Evolutionary conservation across 768 basidiomycete species (phyloP).

Genomic region (Boletus rufocinnamomeus): DNA sequence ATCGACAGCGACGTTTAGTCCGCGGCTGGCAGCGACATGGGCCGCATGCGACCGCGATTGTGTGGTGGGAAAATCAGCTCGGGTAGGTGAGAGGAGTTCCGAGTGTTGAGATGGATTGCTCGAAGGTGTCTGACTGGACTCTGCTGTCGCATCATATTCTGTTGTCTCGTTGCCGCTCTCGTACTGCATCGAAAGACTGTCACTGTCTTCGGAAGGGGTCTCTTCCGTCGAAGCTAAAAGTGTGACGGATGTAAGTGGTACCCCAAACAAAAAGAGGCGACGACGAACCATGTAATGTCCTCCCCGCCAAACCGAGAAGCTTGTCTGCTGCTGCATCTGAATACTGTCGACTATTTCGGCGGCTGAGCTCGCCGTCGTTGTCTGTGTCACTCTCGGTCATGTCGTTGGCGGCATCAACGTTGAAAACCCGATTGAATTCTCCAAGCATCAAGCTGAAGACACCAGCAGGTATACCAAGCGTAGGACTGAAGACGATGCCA

Average conservation of each 20-base stretch:
- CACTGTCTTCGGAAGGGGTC: conserved; percentile 65
- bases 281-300: conserved; percentile 61
- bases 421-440: conserved; percentile 93
- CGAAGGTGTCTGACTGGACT: conserved; percentile 44
- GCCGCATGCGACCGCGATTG: conserved; percentile 54
- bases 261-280: background rate
- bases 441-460: conserved; percentile 94
- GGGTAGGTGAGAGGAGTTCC: conserved; percentile 21
- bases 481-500: conserved; percentile 97
- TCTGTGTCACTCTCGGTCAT: conserved; percentile 26
- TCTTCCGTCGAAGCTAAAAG: conserved; percentile 54
- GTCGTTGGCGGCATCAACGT: conserved; percentile 54
- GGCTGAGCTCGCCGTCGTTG: conserved; percentile 45
- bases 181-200: conserved; percentile 65
- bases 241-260: conserved; percentile 8
- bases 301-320: conserved; percentile 74
- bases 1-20: conserved; percentile 64
- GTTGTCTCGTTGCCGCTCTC: conserved; percentile 77
- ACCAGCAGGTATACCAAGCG: conserved; percentile 95
- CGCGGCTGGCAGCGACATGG: conserved; percentile 62
- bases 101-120: conserved; percentile 37
- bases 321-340: conserved; percentile 81
- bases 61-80: conserved; percentile 32
- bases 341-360: conserved; percentile 84
- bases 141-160: conserved; percentile 54